Evolutionary conservation across 257 asterid genomes (phyloP).

Genomic region (Nicotiana sylvestris): DNA sequence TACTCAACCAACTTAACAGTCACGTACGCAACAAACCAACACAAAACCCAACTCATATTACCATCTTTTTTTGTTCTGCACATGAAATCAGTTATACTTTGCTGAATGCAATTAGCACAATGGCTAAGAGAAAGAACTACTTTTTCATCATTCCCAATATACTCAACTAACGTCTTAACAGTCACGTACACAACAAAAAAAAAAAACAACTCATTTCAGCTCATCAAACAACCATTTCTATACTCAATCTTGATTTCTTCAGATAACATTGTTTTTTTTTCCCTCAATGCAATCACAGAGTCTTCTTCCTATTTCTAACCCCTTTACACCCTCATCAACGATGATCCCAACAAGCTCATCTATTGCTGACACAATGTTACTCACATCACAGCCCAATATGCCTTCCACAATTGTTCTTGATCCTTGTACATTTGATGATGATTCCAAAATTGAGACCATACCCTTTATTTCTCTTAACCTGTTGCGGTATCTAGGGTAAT

Average conservation of each 20-base stretch:
- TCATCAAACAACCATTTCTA: background rate
- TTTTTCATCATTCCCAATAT: background rate
- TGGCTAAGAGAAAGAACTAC: too few relatives aligned
- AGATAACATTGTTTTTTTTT: background rate
- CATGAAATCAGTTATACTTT: too few relatives aligned
- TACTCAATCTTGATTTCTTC: background rate
- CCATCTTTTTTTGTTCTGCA: too few relatives aligned
- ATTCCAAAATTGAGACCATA: constrained; percentile 33
- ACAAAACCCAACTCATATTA: background rate
- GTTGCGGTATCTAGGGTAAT: constrained; percentile 67
- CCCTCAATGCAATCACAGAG: background rate
- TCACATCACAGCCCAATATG: background rate
- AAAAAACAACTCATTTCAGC: background rate
- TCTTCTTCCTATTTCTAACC: background rate
- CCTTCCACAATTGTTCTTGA: background rate
- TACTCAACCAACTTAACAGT: background rate
- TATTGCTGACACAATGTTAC: background rate
- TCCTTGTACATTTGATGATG: constrained; percentile 29
- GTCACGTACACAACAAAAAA: background rate
- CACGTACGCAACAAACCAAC: background rate
- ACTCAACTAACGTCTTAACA: background rate
- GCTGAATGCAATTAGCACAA: too few relatives aligned
- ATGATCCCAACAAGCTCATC: background rate
- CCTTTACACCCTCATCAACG: background rate
- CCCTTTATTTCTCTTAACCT: constrained; percentile 57